Evolutionary conservation across 495 filamentous ascomycete genomes (phyloP).

Genomic region (Xylaria palmicola): DNA sequence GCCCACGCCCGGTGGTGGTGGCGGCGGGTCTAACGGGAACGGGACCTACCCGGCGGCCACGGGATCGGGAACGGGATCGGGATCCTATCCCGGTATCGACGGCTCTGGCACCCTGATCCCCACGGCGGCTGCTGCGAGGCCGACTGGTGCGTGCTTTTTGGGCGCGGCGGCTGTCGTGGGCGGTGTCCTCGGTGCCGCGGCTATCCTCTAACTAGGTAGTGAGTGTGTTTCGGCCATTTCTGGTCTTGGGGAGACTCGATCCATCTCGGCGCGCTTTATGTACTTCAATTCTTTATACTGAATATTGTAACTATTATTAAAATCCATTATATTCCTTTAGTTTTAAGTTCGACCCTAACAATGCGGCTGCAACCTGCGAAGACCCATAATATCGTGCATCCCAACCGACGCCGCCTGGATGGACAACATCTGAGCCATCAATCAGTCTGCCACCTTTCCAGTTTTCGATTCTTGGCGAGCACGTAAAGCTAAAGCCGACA

Average conservation of each 20-base stretch:
- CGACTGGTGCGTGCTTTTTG: neutral
- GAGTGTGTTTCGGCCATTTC: neutral
- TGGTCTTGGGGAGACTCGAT: neutral
- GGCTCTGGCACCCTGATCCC: neutral
- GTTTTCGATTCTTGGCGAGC: slow-evolving; percentile 9
- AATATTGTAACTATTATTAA: neutral
- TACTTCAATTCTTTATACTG: neutral
- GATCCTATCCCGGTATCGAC: neutral
- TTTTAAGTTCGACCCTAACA: slow-evolving; percentile 1
- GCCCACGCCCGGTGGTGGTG: neutral
- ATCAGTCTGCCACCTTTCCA: slow-evolving; percentile 1
- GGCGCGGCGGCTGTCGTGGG: neutral
- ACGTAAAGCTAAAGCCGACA: slow-evolving; percentile 4
- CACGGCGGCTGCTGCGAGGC: slow-evolving; percentile 1
- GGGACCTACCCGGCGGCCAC: neutral
- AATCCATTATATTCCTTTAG: neutral
- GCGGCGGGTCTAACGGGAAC: neutral
- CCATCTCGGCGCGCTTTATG: neutral
- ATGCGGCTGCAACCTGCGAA: neutral
- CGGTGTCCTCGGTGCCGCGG: neutral
- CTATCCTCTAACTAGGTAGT: neutral
- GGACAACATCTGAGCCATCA: slow-evolving; percentile 1
- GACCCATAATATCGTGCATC: slow-evolving; percentile 1
- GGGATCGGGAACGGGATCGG: no score
- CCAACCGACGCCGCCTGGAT: slow-evolving; percentile 4